Percentiles rank a stretch among this genome's conserved stretches.
phyloP scores from a whole-genome alignment of 2,329 filamentous ascomycete genomes.

The Neonectria faginata region DNA sequence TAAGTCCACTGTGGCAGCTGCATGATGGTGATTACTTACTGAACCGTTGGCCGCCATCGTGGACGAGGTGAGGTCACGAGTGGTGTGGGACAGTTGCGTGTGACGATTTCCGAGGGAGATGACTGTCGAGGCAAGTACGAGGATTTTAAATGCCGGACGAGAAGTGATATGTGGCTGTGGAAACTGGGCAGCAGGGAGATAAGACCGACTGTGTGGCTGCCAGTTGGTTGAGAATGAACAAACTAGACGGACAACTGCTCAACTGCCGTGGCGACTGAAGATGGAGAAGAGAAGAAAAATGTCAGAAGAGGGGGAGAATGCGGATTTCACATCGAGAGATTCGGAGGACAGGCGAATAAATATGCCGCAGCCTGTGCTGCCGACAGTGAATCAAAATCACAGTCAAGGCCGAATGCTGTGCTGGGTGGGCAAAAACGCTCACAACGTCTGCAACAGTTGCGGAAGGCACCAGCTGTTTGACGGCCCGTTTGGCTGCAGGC shows the following conservation, averaged over 20 bases:
- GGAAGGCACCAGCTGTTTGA: constrained; percentile 30
- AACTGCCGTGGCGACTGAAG: constrained; percentile 1
- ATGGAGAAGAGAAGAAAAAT: constrained; percentile 1
- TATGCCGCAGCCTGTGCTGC: constrained; percentile 37
- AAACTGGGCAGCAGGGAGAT: constrained; percentile 2
- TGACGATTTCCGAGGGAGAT: constrained; percentile 10
- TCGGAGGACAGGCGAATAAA: constrained; percentile 21
- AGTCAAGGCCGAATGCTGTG: constrained; percentile 25
- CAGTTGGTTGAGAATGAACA: constrained; percentile 12
- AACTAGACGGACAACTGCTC: constrained; percentile 5
- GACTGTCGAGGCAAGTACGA: constrained; percentile 11
- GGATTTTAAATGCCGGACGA: background rate
- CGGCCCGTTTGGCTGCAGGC: constrained; percentile 28
- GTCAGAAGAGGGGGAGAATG: constrained; percentile 8
- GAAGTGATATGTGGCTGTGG: constrained; percentile 8
- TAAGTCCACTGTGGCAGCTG: constrained; percentile 20
- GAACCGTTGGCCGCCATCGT: constrained; percentile 38
- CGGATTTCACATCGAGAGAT: constrained; percentile 3
- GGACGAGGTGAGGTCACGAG: constrained; percentile 19
- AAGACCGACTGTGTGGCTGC: constrained; percentile 14
- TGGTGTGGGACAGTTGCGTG: constrained; percentile 16
- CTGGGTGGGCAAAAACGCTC: constrained; percentile 36
- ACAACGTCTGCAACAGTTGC: constrained; percentile 29
- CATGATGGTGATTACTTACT: constrained; percentile 31
- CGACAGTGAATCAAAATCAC: constrained; percentile 33